Percentiles rank a stretch among this genome's conserved stretches.
phyloP scores from a whole-genome alignment of 352 stramenopile genomes.

The Phytophthora cactorum region DNA sequence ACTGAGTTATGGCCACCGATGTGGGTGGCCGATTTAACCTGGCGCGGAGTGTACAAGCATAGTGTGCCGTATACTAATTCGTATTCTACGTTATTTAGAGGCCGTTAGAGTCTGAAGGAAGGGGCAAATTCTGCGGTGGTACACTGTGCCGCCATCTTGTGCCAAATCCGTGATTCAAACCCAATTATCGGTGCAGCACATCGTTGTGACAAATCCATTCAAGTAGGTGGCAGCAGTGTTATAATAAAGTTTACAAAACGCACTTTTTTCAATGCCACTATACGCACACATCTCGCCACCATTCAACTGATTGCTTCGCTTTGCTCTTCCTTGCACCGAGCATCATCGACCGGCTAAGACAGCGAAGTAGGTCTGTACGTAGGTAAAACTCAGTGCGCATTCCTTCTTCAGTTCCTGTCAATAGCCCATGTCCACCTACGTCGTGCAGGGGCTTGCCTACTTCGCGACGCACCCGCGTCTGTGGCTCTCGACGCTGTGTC shows the following conservation, averaged over 20 bases:
- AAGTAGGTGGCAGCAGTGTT: neutral
- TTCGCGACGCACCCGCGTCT: slow-evolving; percentile 65
- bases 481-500: slow-evolving; percentile 61
- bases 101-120: no score
- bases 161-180: no score
- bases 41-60: no score
- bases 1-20: no score
- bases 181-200: no score
- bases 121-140: no score
- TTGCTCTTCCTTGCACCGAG: neutral
- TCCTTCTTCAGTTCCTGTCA: neutral
- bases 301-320: neutral
- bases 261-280: neutral
- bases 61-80: no score
- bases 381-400: neutral
- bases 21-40: no score
- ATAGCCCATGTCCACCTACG: slow-evolving; percentile 57
- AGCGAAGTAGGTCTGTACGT: neutral
- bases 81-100: no score
- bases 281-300: neutral
- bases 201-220: no score
- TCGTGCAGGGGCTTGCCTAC: slow-evolving; percentile 56
- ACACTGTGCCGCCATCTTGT: no score
- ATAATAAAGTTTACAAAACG: neutral
- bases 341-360: neutral